Evolutionary conservation across 1,284 basidiomycete species (phyloP).

Genomic region (Sporisorium reilianum): DNA sequence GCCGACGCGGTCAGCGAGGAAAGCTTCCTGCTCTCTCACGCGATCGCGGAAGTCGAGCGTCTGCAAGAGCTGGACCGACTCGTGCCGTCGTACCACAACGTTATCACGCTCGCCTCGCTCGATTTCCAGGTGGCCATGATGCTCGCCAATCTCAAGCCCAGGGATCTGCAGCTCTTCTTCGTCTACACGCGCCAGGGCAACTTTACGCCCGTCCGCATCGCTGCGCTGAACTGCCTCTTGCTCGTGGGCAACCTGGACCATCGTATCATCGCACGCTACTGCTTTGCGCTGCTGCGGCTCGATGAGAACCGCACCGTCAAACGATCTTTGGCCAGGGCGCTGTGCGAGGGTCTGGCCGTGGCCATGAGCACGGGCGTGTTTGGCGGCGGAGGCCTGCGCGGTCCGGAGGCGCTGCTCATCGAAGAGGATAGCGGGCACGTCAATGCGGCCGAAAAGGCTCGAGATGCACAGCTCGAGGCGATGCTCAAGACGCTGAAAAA

Average conservation of each 20-base stretch:
- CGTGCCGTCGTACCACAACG: conserved; percentile 93
- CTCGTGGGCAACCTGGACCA: conserved; percentile 78
- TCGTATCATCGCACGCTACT: conserved; percentile 81
- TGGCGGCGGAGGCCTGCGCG: conserved; percentile 68
- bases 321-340: conserved; percentile 84
- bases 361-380: conserved; percentile 90
- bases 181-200: conserved; percentile 82
- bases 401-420: conserved; percentile 50
- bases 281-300: conserved; percentile 87
- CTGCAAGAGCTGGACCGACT: conserved; percentile 94
- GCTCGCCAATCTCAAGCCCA: conserved; percentile 76
- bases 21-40: conserved; percentile 48
- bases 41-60: conserved; percentile 76
- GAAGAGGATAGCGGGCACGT: conserved; percentile 54
- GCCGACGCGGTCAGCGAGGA: conserved; percentile 57
- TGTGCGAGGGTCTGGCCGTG: conserved; percentile 88
- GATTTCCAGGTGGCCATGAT: conserved; percentile 60
- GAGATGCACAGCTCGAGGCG: conserved; percentile 74
- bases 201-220: conserved; percentile 87
- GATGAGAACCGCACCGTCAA: conserved; percentile 86
- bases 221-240: conserved; percentile 93
- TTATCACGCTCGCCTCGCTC: conserved; percentile 82
- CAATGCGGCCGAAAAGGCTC: conserved; percentile 59
- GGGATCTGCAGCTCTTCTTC: conserved; percentile 85
- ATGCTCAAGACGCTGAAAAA: conserved; percentile 62